These are phyloP conservation scores for Calonectria leucothoes DNA, from an alignment of 2,329 filamentous ascomycete genomes.

Conservation along the genomic window DNA sequence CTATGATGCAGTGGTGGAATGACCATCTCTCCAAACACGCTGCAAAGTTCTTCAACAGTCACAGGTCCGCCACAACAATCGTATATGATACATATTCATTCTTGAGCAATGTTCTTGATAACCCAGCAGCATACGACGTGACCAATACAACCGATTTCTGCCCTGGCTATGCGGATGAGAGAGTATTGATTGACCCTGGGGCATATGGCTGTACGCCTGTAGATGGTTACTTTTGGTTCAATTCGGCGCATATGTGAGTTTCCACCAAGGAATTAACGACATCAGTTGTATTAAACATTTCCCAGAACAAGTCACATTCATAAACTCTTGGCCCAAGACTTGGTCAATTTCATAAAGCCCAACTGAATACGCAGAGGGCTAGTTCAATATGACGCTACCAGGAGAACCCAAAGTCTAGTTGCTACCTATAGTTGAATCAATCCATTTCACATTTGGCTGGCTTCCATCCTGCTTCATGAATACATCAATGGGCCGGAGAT, in stretches of 20 bases:
- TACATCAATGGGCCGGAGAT: conserved; percentile 22
- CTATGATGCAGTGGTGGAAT: conserved; percentile 20
- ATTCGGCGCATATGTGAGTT: conserved; percentile 23
- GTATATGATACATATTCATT: conserved; percentile 20
- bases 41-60: neutral
- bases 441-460: conserved; percentile 18
- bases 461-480: conserved; percentile 21
- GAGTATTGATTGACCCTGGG: neutral
- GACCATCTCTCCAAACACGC: neutral
- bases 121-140: neutral
- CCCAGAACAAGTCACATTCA: conserved; percentile 8
- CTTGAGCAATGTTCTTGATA: conserved; percentile 10
- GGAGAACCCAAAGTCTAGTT: neutral
- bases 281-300: neutral
- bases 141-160: conserved; percentile 17
- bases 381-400: neutral
- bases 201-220: conserved; percentile 1
- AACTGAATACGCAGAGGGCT: neutral
- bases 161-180: conserved; percentile 2
- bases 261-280: too few relatives aligned
- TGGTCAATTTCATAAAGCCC: neutral
- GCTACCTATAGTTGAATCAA: conserved; percentile 5
- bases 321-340: conserved; percentile 12
- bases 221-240: conserved; percentile 18
- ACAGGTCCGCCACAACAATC: conserved; percentile 2